A percentile compares a stretch with the other conserved stretches of the same genome.
Conservation (phyloP, 148 eudicot species). For the Persicaria maculosa region DNA sequence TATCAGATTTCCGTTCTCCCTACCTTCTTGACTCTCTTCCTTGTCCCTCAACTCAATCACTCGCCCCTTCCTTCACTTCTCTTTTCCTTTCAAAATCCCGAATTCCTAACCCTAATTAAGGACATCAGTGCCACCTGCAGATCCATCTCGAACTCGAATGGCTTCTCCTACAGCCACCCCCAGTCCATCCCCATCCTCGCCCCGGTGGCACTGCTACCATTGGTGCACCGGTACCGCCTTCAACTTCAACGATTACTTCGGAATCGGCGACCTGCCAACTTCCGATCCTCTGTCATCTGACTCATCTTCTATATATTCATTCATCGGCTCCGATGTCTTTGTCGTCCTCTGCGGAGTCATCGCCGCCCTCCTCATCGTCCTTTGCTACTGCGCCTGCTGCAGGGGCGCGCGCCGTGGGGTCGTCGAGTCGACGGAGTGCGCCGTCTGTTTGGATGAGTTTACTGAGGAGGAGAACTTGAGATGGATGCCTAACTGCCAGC, state of each 20-base stretch:
- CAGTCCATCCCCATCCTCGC: neutral
- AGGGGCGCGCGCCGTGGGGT: slow-evolving; percentile 6
- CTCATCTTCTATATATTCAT: neutral
- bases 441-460: slow-evolving; percentile 18
- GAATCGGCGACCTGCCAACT: slow-evolving; percentile 14
- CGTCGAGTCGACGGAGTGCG: slow-evolving; percentile 13
- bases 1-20: too few relatives aligned
- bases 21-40: too few relatives aligned
- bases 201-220: slow-evolving; percentile 24
- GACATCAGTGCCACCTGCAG: too few relatives aligned
- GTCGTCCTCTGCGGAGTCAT: slow-evolving; percentile 53
- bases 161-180: slow-evolving; percentile 10
- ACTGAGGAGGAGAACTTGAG: slow-evolving; percentile 9
- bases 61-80: too few relatives aligned
- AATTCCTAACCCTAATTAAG: too few relatives aligned
- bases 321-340: slow-evolving; percentile 50
- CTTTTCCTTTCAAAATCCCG: too few relatives aligned
- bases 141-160: neutral
- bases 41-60: too few relatives aligned
- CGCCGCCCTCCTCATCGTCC: slow-evolving; percentile 53
- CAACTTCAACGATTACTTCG: slow-evolving; percentile 11
- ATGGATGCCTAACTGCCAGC: slow-evolving; percentile 16
- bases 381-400: slow-evolving; percentile 52
- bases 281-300: slow-evolving; percentile 21
- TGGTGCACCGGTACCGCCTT: slow-evolving; percentile 31